Evolutionary conservation across 2,329 filamentous ascomycete species (phyloP).

Genomic region (Eutypella sp.): DNA sequence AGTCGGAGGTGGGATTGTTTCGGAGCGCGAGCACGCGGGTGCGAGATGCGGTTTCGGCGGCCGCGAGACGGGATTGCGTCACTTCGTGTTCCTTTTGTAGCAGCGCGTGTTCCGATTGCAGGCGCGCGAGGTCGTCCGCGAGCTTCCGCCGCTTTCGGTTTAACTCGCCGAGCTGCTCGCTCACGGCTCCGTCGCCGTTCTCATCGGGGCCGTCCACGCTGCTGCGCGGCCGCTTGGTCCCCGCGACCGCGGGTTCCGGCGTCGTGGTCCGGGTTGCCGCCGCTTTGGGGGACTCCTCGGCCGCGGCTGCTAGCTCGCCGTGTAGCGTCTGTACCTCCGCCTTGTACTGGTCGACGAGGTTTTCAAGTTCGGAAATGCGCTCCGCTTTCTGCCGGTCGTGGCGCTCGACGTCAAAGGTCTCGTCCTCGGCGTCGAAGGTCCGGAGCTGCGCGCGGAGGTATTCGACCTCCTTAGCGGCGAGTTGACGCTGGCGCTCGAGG

Average conservation of each 20-base stretch:
- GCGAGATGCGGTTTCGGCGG: conserved; percentile 60
- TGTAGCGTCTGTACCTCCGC: conserved; percentile 71
- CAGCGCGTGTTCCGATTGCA: conserved; percentile 71
- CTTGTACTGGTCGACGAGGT: conserved; percentile 83
- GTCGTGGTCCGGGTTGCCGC: conserved; percentile 31
- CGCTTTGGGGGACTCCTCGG: conserved; percentile 41
- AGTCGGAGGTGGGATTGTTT: conserved; percentile 85
- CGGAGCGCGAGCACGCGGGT: conserved; percentile 82
- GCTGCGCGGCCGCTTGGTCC: conserved; percentile 58
- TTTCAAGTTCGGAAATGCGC: conserved; percentile 76
- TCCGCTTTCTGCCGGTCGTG: conserved; percentile 70
- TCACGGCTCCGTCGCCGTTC: conserved; percentile 47
- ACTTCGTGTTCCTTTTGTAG: conserved; percentile 66
- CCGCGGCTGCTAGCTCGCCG: conserved; percentile 64
- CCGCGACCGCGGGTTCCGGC: conserved; percentile 39
- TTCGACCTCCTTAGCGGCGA: conserved; percentile 89
- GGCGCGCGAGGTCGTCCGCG: conserved; percentile 29
- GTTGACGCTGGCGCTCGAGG: conserved; percentile 76
- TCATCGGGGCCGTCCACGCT: no score
- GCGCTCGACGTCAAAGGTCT: conserved; percentile 74
- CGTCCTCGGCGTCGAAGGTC: conserved; percentile 81
- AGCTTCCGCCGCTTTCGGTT: conserved; percentile 77
- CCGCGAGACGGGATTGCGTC: conserved; percentile 68
- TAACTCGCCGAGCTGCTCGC: conserved; percentile 74
- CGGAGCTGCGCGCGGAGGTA: conserved; percentile 90